These are phyloP conservation scores for Clathrus columnatus DNA, from an alignment of 768 basidiomycete genomes.

Conservation along the genomic window DNA sequence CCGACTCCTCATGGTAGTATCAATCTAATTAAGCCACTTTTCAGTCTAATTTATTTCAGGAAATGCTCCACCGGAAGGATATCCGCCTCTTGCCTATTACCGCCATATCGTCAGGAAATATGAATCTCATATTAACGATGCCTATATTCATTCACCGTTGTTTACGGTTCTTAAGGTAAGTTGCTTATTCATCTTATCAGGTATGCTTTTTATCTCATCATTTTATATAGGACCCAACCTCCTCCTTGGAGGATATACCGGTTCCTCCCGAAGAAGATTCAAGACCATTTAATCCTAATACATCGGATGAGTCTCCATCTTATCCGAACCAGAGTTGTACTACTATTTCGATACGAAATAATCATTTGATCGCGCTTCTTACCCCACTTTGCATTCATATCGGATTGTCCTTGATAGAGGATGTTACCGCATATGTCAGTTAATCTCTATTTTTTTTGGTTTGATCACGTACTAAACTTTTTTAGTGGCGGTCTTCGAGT, in stretches of 20 bases:
- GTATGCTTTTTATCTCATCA: background rate
- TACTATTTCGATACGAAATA: background rate
- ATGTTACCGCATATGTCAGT: slow-evolving; percentile 38
- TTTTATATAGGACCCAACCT: background rate
- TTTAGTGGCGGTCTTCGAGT: slow-evolving; percentile 23
- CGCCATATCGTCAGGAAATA: slow-evolving; percentile 1
- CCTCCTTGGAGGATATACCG: background rate
- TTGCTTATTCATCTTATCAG: background rate
- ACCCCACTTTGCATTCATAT: slow-evolving; percentile 48
- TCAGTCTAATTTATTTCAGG: background rate
- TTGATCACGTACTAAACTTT: slow-evolving; percentile 9
- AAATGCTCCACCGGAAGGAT: background rate
- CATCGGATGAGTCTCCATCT: background rate
- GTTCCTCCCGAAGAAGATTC: background rate
- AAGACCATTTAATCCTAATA: background rate
- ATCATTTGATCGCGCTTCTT: slow-evolving; percentile 30
- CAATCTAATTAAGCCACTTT: background rate
- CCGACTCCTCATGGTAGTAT: background rate
- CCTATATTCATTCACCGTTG: background rate
- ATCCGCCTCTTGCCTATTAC: slow-evolving; percentile 4
- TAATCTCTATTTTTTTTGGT: background rate
- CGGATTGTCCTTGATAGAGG: slow-evolving; percentile 37
- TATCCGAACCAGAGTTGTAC: background rate
- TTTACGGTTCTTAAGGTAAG: background rate
- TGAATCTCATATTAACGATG: slow-evolving; percentile 1